A percentile compares a stretch with the other conserved stretches of the same genome.
phyloP scores from a whole-genome alignment of 768 basidiomycete genomes.

The Auricularia sp. region DNA sequence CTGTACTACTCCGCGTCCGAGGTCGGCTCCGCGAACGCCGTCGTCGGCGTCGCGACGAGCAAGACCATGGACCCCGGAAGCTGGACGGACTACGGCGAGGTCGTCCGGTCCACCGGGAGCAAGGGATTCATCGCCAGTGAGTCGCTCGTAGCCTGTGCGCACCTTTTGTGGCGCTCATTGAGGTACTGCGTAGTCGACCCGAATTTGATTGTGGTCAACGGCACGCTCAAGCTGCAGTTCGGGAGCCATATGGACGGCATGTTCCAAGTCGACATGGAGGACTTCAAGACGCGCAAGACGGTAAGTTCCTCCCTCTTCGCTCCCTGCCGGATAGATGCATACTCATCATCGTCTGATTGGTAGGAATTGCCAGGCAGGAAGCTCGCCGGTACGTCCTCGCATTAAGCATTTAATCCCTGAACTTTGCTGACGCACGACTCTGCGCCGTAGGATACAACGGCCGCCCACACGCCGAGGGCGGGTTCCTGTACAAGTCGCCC shows the following conservation, averaged over 20 bases:
- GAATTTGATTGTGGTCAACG: background rate
- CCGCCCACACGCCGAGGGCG: background rate
- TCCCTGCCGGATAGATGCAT: no score
- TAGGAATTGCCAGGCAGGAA: no score
- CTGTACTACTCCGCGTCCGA: background rate
- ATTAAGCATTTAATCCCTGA: background rate
- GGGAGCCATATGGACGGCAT: no score
- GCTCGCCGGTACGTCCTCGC: background rate
- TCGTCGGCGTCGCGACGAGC: background rate
- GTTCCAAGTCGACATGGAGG: no score
- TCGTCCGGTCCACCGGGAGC: background rate
- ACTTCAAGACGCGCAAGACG: background rate
- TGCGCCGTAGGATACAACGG: background rate
- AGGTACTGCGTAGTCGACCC: background rate
- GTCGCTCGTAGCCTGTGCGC: background rate
- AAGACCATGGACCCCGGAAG: background rate
- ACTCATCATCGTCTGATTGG: no score
- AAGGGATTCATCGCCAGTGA: background rate
- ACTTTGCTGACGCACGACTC: background rate
- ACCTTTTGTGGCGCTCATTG: background rate
- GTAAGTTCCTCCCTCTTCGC: no score
- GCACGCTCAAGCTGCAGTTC: no score
- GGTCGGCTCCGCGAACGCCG: background rate
- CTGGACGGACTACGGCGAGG: background rate
- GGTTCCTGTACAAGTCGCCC: constrained; percentile 1